Conservation (phyloP, 352 stramenopile genomes). For the Pythium oligandrum region DNA sequence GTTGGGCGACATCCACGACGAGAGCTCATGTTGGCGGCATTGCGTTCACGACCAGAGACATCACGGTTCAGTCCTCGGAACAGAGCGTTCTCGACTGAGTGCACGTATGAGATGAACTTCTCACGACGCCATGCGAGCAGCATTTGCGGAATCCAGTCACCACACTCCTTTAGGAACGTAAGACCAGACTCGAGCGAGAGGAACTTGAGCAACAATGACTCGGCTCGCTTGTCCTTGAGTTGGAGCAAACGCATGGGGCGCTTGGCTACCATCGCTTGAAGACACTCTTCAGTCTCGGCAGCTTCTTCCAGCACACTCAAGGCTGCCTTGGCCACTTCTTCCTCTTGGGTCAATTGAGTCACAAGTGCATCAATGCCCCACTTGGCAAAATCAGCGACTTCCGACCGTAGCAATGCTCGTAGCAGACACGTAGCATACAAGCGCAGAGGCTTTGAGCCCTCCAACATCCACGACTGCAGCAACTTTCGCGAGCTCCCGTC, state of each 20-base stretch:
- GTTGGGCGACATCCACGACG: slow-evolving; percentile 58
- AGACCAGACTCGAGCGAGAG: slow-evolving; percentile 75
- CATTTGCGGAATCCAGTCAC: slow-evolving; percentile 80
- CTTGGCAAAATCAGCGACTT: slow-evolving; percentile 86
- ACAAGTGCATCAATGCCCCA: slow-evolving; percentile 86
- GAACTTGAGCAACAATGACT: slow-evolving; percentile 81
- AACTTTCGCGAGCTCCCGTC: slow-evolving; percentile 84
- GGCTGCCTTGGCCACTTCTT: slow-evolving; percentile 80
- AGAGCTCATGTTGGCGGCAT: slow-evolving; percentile 16
- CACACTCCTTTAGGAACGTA: slow-evolving; percentile 71
- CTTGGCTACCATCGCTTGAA: slow-evolving; percentile 83
- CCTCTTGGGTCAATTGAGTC: slow-evolving; percentile 81
- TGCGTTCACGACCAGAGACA: slow-evolving; percentile 61
- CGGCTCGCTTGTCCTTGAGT: slow-evolving; percentile 71
- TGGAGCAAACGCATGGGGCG: slow-evolving; percentile 72
- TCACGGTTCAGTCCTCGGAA: slow-evolving; percentile 82
- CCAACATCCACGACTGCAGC: slow-evolving; percentile 85
- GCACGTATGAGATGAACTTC: slow-evolving; percentile 84
- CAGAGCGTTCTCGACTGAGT: slow-evolving; percentile 74
- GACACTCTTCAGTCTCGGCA: slow-evolving; percentile 74
- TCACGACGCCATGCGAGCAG: slow-evolving; percentile 71
- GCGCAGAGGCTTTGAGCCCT: slow-evolving; percentile 78
- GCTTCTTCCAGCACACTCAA: slow-evolving; percentile 86
- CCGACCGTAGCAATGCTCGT: slow-evolving; percentile 70
- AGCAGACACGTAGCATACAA: slow-evolving; percentile 84